These are phyloP conservation scores for Naganishia sp. DNA, from an alignment of 1,284 basidiomycete species.

Conservation along the genomic window DNA sequence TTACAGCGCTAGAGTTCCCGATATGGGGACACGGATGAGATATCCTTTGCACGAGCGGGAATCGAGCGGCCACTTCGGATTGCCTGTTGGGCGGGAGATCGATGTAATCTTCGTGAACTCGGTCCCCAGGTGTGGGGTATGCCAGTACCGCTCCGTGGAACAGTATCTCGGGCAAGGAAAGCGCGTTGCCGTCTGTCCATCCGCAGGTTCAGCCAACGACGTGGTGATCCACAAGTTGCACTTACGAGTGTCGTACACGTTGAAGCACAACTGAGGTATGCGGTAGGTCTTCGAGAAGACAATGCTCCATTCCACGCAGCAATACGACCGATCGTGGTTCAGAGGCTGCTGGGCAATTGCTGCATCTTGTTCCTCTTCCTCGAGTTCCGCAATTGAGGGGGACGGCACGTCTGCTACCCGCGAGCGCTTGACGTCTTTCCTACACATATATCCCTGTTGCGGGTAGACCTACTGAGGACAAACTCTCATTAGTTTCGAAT, in stretches of 20 bases:
- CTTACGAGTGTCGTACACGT: constrained; percentile 7
- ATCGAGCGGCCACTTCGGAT: neutral
- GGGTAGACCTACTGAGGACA: constrained; percentile 5
- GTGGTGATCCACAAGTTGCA: neutral
- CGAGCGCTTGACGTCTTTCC: neutral
- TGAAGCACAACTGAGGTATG: constrained; percentile 26
- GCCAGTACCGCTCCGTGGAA: neutral
- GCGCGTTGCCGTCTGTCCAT: neutral
- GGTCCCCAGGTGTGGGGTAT: neutral
- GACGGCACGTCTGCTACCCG: too few species aligned
- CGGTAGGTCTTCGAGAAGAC: constrained; percentile 22
- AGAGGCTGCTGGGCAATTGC: neutral
- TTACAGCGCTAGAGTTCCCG: neutral
- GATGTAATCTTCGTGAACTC: constrained; percentile 13
- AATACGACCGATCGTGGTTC: too few species aligned
- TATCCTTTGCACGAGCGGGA: constrained; percentile 17
- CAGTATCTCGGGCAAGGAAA: constrained; percentile 3
- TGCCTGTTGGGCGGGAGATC: constrained; percentile 3
- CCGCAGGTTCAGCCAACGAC: neutral
- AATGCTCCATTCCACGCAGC: constrained; percentile 17
- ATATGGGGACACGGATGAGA: constrained; percentile 12
- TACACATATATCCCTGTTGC: constrained; percentile 12
- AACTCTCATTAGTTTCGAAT: neutral
- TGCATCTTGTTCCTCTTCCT: constrained; percentile 1
- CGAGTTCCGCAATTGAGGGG: too few species aligned